Base-by-base conservation (phyloP, 2,329 filamentous ascomycete genomes). In the Botrytis aclada region DNA sequence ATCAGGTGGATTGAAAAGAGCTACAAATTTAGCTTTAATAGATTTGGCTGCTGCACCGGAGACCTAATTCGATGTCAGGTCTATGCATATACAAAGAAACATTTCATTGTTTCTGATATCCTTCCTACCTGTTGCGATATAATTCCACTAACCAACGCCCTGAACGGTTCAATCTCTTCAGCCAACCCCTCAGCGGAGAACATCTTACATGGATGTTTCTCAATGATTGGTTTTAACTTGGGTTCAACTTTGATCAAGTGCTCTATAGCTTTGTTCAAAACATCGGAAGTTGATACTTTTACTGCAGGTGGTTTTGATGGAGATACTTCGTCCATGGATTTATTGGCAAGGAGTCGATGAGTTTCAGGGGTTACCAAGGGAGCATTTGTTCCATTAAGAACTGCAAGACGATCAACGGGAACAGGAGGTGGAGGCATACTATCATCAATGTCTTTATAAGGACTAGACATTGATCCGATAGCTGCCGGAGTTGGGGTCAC, bases 31-130 rank as follows among this genome's bases (percentile, higher is more conserved):
- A 67, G 88, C 88, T 81, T 95, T 95, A 83, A 99, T 98, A 9
- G 93, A 93, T 77, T 89, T 92, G 20, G 96, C 96, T 0, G 96
- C 96, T 9, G 94, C 94, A 29, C 95, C 94, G 0, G 94, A 97
- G 32, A 99, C 95, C 79, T 80, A 22, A 29, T 62, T 43, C 20
- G 20, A 10, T 56, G 45, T 65, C 22, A 70, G 51, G 39, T 22
- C 14, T 8, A 51, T 43, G 25, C 4, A 25, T 0, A n/a, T 43
- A 20, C 10, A n/a, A 14, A 20, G 37, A n/a, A 25, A 51, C 4
- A 25, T 34, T 32, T 16, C 25, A 16, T 70, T 37, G 4, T 9
- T 16, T 56, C 9, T 18, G 32, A 37, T 2, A 43, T 41, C 29
- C n/a, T 41, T n/a, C 74, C 72, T 76, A 80, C 80, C 84, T 99